Base-by-base conservation (phyloP, 495 filamentous ascomycete species). In the Chaetomium fimeti region DNA sequence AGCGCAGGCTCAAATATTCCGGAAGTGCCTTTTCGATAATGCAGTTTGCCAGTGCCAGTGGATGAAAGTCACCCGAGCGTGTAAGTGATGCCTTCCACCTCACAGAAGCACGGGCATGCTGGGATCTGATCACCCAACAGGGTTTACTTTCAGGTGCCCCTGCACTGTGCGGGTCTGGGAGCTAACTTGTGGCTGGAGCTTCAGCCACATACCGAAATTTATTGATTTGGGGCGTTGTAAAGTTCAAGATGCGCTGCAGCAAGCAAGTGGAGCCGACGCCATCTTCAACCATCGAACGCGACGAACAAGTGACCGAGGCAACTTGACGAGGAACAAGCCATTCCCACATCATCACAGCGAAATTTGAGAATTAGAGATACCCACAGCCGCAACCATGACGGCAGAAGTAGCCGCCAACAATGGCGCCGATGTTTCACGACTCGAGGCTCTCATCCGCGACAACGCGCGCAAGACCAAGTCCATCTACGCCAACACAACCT, bases 381-480 rank as follows among this genome's bases (percentile, higher is more conserved):
- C 3, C 51, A 56, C n/a, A 5, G 0, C 32, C 42, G 58, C 43
- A 18, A 22, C n/a, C 18, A 74, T 74, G 71, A 69, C 68, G 47
- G 65, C 70, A 61, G 66, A 73, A 52, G 72, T 72, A 48, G 71
- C 64, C 54, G 62, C 53, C 60, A 58, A 67, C 60, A 58, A 67
- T 61, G 71, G 70, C 60, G 40, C 63, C 40, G 63, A 72, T 29
- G 45, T 67, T 42, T 63, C 68, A 15, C 69, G 68, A 43, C 74
- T 81, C 60, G 71, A 75, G 69, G 47, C 65, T 24, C 70, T 79
- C 57, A 69, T 78, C 22, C 70, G 76, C 60, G 71, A 74, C 62
- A 81, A 81, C 62, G 76, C 78, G 11, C 73, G 72, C 56, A 73
- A 67, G 28, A 66, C 79, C 1, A 79, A 78, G 59, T 69, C 73